These are phyloP conservation scores for Neoarthrinium moseri DNA, from an alignment of 2,329 filamentous ascomycete genomes.

Conservation along the genomic window DNA sequence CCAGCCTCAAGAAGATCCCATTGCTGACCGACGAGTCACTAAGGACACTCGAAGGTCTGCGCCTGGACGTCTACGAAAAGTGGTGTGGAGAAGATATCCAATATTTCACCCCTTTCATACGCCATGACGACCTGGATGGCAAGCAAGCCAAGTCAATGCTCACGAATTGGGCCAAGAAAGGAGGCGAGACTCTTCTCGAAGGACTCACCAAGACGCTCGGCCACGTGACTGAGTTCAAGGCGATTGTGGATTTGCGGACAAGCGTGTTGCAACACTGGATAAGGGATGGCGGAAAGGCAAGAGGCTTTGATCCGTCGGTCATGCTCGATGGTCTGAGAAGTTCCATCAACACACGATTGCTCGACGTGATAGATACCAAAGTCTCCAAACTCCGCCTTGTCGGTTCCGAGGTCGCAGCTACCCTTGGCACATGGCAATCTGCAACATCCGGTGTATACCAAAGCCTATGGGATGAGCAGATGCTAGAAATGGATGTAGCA, in stretches of 20 bases:
- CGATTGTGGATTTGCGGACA: conserved; percentile 68
- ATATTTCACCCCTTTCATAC: conserved; percentile 84
- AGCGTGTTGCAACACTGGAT: conserved; percentile 75
- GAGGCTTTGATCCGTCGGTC: conserved; percentile 65
- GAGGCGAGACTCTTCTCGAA: conserved; percentile 57
- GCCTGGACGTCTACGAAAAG: conserved; percentile 72
- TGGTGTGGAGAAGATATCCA: conserved; percentile 84
- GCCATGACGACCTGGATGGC: conserved; percentile 72
- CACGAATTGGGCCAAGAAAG: conserved; percentile 61
- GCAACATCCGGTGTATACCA: conserved; percentile 48
- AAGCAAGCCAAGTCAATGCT: conserved; percentile 60
- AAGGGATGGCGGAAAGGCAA: conserved; percentile 60
- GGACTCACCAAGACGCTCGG: conserved; percentile 61
- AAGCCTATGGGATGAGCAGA: conserved; percentile 66
- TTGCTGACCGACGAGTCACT: conserved; percentile 72
- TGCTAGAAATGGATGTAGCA: conserved; percentile 64
- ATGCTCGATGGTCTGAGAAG: conserved; percentile 69
- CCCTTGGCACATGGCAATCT: conserved; percentile 59
- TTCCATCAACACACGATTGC: conserved; percentile 67
- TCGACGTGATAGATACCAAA: conserved; percentile 61
- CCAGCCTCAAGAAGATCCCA: conserved; percentile 65
- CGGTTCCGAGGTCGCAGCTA: conserved; percentile 61
- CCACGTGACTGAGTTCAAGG: conserved; percentile 62
- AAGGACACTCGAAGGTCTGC: conserved; percentile 64
- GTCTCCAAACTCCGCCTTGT: conserved; percentile 64